Base-by-base conservation (phyloP, 345 rosid species). In the Dovyalis caffra region DNA sequence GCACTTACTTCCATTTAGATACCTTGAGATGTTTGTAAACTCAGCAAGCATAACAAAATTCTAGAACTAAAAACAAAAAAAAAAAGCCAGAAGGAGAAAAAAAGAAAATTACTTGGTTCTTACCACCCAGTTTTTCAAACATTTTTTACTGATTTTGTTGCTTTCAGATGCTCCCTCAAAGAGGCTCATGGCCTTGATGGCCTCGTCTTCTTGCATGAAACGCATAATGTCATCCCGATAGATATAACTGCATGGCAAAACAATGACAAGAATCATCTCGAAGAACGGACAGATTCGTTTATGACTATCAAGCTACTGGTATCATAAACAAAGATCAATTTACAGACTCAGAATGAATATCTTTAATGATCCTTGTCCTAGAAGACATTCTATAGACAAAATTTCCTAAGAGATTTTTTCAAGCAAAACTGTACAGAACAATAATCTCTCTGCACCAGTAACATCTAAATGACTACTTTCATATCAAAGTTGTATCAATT, bases 121-220 rank as follows among this genome's bases (percentile, higher is more conserved):
- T 81, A 81, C 83, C 83, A 81, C 83, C 83, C 83, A 81, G 21
- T 81, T 81, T 66, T 81, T 81, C 51, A 81, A 73, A 37, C 77
- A 69, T 57, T 66, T 56, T 73, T 81, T 81, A 78, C 75, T 81
- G 32, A 81, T 77, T 49, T 69, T 81, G 47, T 81, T 73, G 80
- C 71, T 69, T 68, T 81, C 83, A 35, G 80, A 32, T 72, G 80
- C 80, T 26, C 73, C 83, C 70, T 81, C 83, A 69, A 81, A 77
- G 45, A 76, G 77, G 57, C 65, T 57, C 80, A 73, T 64, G 37
- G 78, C 57, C 63, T 81, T 81, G 11, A 21, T 5, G 45, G 83
- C 83, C 78, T 81, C 83, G 28, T 77, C 80, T 38, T 81, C 80
- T 70, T 4, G 71, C 83, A 77, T 81, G 74, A 81, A 81, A 21